Evolutionary conservation across 164 flowering plant genomes (phyloP).

Genomic region (Taxillus chinensis): DNA sequence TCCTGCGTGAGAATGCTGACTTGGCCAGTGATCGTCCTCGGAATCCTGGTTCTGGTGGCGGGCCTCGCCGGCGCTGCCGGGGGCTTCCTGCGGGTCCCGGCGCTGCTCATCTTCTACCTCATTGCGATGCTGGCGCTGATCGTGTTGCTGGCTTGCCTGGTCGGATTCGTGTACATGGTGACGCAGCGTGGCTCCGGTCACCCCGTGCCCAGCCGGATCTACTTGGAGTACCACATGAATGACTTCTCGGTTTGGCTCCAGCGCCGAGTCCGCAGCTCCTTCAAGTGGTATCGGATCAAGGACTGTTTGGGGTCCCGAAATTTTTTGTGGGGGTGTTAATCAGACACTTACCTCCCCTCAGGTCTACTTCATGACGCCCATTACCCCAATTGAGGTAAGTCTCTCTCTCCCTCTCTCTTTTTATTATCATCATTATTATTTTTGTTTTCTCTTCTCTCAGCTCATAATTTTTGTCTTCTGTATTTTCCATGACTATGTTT

Average conservation of each 20-base stretch:
- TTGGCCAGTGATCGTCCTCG: conserved; percentile 87
- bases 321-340: conserved; percentile 56
- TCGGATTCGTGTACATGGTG: conserved; percentile 65
- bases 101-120: conserved; percentile 60
- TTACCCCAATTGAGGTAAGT: conserved; percentile 72
- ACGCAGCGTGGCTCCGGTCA: conserved; percentile 66
- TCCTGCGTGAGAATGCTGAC: conserved; percentile 74
- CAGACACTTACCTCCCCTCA: conserved; percentile 64
- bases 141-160: conserved; percentile 44
- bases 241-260: conserved; percentile 74
- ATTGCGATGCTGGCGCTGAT: conserved; percentile 69
- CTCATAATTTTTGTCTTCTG: too few species aligned
- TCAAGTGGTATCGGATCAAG: conserved; percentile 75
- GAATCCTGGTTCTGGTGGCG: conserved; percentile 50
- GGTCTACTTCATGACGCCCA: conserved; percentile 75
- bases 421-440: background rate
- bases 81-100: conserved; percentile 63
- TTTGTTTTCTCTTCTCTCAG: background rate
- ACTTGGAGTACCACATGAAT: conserved; percentile 65
- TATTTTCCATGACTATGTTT: too few species aligned
- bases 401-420: background rate
- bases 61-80: conserved; percentile 73
- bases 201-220: conserved; percentile 59
- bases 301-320: conserved; percentile 53
- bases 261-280: conserved; percentile 47